Evolutionary conservation across 129 eudicot genomes (phyloP).

Genomic region (Silybum marianum): DNA sequence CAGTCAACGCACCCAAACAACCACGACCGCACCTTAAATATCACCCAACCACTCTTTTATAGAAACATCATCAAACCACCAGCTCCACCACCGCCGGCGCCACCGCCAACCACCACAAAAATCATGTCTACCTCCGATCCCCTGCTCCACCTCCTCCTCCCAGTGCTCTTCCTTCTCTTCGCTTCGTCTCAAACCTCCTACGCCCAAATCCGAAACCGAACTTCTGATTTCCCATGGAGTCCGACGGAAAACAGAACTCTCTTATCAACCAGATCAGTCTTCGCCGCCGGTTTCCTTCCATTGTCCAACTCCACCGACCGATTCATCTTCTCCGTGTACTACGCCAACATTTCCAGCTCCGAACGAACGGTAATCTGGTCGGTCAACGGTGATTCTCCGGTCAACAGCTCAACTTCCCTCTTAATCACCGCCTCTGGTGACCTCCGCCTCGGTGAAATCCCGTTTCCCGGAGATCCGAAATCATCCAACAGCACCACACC

Average conservation of each 20-base stretch:
- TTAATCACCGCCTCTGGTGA: conserved; percentile 57
- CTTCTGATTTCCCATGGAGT: conserved; percentile 59
- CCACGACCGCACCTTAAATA: not conserved
- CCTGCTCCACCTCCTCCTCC: not conserved
- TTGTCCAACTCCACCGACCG: conserved; percentile 29
- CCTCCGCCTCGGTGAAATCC: conserved; percentile 44
- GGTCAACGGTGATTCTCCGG: conserved; percentile 46
- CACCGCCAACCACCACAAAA: conserved; percentile 4
- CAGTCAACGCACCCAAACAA: conserved; percentile 22
- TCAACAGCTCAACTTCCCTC: conserved; percentile 42
- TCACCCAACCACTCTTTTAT: not conserved
- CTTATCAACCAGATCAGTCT: conserved; percentile 62
- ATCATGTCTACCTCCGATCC: conserved; percentile 18
- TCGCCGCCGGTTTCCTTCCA: conserved; percentile 73
- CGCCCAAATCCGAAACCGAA: conserved; percentile 29
- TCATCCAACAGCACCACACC: conserved; percentile 12
- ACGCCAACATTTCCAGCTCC: conserved; percentile 38
- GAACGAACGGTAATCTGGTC: conserved; percentile 56
- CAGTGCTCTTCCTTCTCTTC: conserved; percentile 29
- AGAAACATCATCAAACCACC: conserved; percentile 5
- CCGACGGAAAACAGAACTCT: conserved; percentile 59
- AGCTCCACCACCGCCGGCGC: not conserved
- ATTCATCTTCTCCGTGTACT: conserved; percentile 72
- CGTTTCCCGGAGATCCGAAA: conserved; percentile 41
- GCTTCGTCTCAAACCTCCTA: conserved; percentile 22